These are phyloP conservation scores for Taphrina pruni DNA, from an alignment of 1,139 yeast genomes.

Conservation along the genomic window DNA sequence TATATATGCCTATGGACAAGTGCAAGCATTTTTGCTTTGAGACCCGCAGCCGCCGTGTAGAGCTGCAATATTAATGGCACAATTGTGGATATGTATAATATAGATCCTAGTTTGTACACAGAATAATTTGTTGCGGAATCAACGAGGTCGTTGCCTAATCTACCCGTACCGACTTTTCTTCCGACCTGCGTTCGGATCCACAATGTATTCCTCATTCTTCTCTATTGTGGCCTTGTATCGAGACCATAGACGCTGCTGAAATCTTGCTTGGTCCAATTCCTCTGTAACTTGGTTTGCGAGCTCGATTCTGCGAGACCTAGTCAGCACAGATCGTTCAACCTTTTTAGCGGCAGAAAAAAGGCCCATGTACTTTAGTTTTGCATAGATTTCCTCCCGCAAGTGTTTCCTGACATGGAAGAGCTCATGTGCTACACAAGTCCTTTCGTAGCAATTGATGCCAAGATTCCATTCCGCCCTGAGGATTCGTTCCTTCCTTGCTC, in stretches of 20 bases:
- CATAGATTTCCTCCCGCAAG: constrained; percentile 27
- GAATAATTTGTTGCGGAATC: too few species aligned
- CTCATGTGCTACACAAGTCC: constrained; percentile 28
- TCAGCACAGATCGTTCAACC: constrained; percentile 16
- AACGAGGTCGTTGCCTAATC: not conserved
- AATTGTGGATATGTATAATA: too few species aligned
- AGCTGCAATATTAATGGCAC: too few species aligned
- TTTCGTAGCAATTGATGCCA: constrained; percentile 35
- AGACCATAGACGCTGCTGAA: constrained; percentile 43
- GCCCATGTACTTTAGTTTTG: constrained; percentile 17
- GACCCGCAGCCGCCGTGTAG: too few species aligned
- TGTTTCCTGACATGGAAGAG: constrained; percentile 36
- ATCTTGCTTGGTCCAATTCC: constrained; percentile 13
- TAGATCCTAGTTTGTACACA: too few species aligned
- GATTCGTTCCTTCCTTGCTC: constrained; percentile 22
- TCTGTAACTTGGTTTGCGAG: constrained; percentile 31
- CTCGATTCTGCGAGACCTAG: constrained; percentile 26
- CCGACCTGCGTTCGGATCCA: constrained; percentile 30
- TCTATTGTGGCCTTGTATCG: constrained; percentile 62
- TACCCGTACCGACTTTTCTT: constrained; percentile 1
- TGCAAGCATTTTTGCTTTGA: too few species aligned
- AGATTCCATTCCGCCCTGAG: constrained; percentile 34
- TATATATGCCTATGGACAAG: too few species aligned
- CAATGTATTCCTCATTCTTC: constrained; percentile 86
- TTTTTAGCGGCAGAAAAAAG: constrained; percentile 28